Evolutionary conservation across 2,329 filamentous ascomycete genomes (phyloP), one percentile per base, ranked within the genome.

Genomic region (Cladosporium sp.): DNA sequence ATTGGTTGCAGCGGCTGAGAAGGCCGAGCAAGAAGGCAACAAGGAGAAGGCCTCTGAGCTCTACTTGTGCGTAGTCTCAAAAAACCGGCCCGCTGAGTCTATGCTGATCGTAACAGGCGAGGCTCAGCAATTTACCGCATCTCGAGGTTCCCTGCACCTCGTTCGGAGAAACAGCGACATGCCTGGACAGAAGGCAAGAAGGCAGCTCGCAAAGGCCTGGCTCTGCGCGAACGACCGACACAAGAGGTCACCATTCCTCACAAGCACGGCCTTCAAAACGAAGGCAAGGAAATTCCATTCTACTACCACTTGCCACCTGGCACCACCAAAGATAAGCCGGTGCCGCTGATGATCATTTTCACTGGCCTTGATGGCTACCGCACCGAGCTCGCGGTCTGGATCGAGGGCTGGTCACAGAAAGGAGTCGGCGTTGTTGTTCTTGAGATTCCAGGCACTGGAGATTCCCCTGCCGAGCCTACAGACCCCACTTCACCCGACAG

Each of bases 61-160:
- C 14, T 87, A 84, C 67, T 75, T 87, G 57, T 69, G 67, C 9
- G 67, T 62, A 61, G 33, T 11, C 9, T 48, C 5, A 14, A 10
- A 9, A 18, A 18, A 18, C 16, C 16, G 1, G 4, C 13, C 14
- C n/a, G 11, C 13, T 22, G 10, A 7, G 7, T 19, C 18, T 9
- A 28, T 10, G 28, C 55, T 61, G 44, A 65, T 60, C 33, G 16
- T 8, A 9, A 5, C 43, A 70, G 69, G n/a, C 81, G 86, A 18
- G 84, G 84, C 4, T 85, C 85, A 18, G 82, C 84, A 22, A 75
- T 89, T n/a, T 84, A 87, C 67, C 79, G 86, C 49, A 89, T 90
- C 59, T 77, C 84, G 0, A 78, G 86, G 13, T 89, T 90, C 63
- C 86, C 86, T 7, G 73, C 73, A 5, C 74, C 74, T 16, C 65